Evolutionary conservation across 148 eudicot genomes (phyloP).

Genomic region (Rhododendron henanense): DNA sequence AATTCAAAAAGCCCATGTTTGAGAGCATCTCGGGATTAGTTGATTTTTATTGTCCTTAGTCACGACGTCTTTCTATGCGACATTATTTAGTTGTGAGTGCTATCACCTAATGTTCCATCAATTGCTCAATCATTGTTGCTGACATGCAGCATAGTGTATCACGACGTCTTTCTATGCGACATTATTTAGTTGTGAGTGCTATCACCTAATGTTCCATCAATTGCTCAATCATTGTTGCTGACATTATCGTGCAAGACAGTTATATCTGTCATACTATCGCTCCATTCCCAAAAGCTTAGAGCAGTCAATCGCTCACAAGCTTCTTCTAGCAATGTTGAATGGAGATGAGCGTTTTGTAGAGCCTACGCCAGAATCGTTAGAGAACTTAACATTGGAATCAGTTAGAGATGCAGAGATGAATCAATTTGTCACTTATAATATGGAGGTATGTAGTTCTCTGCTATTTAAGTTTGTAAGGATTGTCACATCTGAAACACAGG

Average conservation of each 20-base stretch:
- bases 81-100: neutral
- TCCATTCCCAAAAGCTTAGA: slow-evolving; percentile 98
- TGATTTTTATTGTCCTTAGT: neutral
- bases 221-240: slow-evolving; percentile 14
- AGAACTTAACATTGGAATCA: slow-evolving; percentile 59
- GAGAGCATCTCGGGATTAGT: neutral
- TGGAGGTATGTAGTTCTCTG: slow-evolving; percentile 61
- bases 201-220: neutral
- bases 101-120: neutral
- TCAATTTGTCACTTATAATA: slow-evolving; percentile 78
- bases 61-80: neutral
- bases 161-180: neutral
- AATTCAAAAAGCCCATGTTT: slow-evolving; percentile 1
- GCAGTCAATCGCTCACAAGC: slow-evolving; percentile 92
- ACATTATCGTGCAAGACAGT: slow-evolving; percentile 73
- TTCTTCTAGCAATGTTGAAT: slow-evolving; percentile 88
- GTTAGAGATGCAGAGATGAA: slow-evolving; percentile 91
- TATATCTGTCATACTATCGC: slow-evolving; percentile 87
- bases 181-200: neutral
- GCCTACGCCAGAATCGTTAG: slow-evolving; percentile 85
- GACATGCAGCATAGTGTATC: slow-evolving; percentile 66
- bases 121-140: slow-evolving; percentile 11
- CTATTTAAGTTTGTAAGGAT: neutral
- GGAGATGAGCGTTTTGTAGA: slow-evolving; percentile 97
- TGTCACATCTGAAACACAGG: neutral